Evolutionary conservation across 148 eudicot genomes (phyloP).

Genomic region (Silene conica): DNA sequence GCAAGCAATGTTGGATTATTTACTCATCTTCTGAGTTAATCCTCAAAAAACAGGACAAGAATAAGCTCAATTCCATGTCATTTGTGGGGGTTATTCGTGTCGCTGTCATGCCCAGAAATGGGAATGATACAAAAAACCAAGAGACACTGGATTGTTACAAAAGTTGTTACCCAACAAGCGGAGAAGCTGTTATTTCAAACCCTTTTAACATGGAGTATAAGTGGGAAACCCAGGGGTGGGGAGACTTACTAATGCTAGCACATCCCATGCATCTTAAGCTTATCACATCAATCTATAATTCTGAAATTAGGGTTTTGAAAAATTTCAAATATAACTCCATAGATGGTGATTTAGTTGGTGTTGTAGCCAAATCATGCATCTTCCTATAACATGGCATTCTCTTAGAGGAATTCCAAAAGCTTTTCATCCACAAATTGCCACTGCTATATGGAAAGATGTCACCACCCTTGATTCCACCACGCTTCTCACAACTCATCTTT

Average conservation of each 20-base stretch:
- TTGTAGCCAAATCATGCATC: background rate
- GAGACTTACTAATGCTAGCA: constrained; percentile 17
- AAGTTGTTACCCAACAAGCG: constrained; percentile 17
- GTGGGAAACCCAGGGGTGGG: constrained; percentile 20
- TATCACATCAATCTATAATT: constrained; percentile 10
- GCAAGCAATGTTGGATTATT: no score
- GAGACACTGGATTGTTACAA: constrained; percentile 13
- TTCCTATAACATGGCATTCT: constrained; percentile 23
- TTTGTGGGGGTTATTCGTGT: no score
- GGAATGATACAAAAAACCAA: no score
- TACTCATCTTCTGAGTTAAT: no score
- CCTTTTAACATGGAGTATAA: constrained; percentile 14
- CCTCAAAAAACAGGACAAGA: no score
- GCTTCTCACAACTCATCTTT: constrained; percentile 4
- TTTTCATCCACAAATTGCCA: constrained; percentile 16
- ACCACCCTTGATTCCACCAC: background rate
- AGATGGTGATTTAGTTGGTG: constrained; percentile 17
- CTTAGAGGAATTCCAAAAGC: constrained; percentile 1
- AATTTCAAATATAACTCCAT: constrained; percentile 8
- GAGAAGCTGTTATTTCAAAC: background rate
- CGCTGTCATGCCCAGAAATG: no score
- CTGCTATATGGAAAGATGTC: constrained; percentile 21
- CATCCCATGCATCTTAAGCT: constrained; percentile 23
- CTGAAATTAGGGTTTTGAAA: constrained; percentile 5
- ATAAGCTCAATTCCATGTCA: no score